Conservation (phyloP, 1,139 yeast species). For the Lizanozyma gosingica region DNA sequence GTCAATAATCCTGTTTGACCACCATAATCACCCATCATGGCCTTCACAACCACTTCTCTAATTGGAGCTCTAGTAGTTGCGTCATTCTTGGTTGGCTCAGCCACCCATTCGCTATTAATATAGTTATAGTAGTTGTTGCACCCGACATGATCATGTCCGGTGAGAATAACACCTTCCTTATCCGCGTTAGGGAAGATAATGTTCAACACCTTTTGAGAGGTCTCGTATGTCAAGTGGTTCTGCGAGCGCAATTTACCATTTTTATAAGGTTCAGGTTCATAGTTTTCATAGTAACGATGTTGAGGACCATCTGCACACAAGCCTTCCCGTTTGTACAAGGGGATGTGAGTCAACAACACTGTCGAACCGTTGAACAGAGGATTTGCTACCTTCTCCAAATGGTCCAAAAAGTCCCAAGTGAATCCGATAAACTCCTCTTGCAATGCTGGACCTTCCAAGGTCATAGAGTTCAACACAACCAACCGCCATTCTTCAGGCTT, state of each 20-base stretch:
- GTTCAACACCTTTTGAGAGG: conserved; percentile 58
- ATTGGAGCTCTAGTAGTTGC: conserved; percentile 28
- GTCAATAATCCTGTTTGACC: conserved; percentile 84
- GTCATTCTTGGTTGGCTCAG: conserved; percentile 32
- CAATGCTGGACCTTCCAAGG: conserved; percentile 85
- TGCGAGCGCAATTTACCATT: conserved; percentile 72
- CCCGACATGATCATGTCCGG: conserved; percentile 97
- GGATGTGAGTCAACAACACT: conserved; percentile 79
- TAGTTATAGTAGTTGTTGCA: conserved; percentile 63
- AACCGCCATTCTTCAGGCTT: conserved; percentile 69
- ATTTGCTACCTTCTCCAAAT: conserved; percentile 39
- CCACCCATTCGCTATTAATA: conserved; percentile 44
- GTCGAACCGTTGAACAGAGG: conserved; percentile 64
- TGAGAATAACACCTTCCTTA: conserved; percentile 68
- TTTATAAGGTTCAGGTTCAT: conserved; percentile 54
- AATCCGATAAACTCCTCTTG: conserved; percentile 60
- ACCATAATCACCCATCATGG: conserved; percentile 94
- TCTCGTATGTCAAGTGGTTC: conserved; percentile 65
- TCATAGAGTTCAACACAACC: conserved; percentile 74
- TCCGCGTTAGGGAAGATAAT: conserved; percentile 54
- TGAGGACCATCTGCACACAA: conserved; percentile 82
- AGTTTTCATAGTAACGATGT: conserved; percentile 48
- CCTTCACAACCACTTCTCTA: conserved; percentile 75
- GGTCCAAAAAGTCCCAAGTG: conserved; percentile 66
- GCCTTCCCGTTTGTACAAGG: conserved; percentile 73